Percentiles rank a stretch among this genome's conserved stretches.
Conservation (phyloP, 2,329 filamentous ascomycete species). For the Venturia carpophila region DNA sequence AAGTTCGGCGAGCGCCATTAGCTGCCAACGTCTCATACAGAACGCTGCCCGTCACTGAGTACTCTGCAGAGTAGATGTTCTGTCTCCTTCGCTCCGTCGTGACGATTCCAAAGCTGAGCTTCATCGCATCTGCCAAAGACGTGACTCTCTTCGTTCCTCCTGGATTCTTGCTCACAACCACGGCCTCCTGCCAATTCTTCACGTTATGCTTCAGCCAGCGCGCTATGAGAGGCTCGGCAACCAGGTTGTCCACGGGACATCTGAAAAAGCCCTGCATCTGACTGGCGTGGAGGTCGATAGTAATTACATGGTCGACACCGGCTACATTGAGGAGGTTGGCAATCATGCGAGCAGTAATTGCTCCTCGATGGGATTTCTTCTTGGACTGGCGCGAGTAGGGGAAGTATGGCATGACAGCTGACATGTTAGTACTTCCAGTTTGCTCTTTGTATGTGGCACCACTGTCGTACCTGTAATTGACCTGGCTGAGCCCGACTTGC, state of each 20-base stretch:
- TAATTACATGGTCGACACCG: slow-evolving; percentile 95
- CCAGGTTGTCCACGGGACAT: slow-evolving; percentile 93
- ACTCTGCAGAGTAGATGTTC: slow-evolving; percentile 33
- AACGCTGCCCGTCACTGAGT: slow-evolving; percentile 52
- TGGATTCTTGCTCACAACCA: slow-evolving; percentile 96
- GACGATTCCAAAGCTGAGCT: slow-evolving; percentile 96
- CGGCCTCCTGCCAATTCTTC: slow-evolving; percentile 77
- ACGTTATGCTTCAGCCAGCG: slow-evolving; percentile 93
- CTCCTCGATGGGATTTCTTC: slow-evolving; percentile 94
- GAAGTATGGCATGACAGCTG: slow-evolving; percentile 87
- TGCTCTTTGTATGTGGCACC: slow-evolving; percentile 11
- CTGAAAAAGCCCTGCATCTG: slow-evolving; percentile 99
- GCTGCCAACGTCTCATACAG: slow-evolving; percentile 48
- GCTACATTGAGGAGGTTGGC: slow-evolving; percentile 90
- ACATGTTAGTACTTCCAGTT: neutral
- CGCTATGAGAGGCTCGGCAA: slow-evolving; percentile 89
- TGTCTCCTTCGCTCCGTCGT: slow-evolving; percentile 69
- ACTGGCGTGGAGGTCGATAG: slow-evolving; percentile 82
- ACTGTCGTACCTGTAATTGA: slow-evolving; percentile 74
- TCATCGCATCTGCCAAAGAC: slow-evolving; percentile 87
- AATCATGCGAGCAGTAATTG: slow-evolving; percentile 94
- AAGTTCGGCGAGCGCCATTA: slow-evolving; percentile 19
- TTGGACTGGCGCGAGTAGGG: slow-evolving; percentile 99
- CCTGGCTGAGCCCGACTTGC: slow-evolving; percentile 94
- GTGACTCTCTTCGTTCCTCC: slow-evolving; percentile 96